Base-by-base conservation (phyloP, 2,329 filamentous ascomycete species). In the Hypoxylon sp. region DNA sequence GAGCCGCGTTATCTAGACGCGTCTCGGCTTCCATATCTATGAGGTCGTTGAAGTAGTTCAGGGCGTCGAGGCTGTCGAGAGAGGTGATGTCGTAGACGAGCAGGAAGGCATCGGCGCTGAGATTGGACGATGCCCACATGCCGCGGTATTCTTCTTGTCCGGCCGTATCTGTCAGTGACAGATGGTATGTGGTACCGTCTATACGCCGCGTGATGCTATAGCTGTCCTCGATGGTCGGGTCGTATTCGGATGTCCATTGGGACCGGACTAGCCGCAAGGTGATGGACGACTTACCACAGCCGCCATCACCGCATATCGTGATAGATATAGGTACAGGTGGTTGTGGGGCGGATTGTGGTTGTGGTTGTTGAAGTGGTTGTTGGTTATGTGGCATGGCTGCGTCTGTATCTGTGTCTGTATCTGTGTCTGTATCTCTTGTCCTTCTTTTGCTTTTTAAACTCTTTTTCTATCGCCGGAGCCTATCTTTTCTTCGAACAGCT, bases 81-180 rank as follows among this genome's bases (percentile, higher is more conserved):
- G 87, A 88, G 1, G 93, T 96, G 81, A 96, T 95, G 82, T 96
- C 93, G 86, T 96, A 96, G 74, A 96, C 93, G 74, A 96, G 87
- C 22, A 96, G 85, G 82, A 95, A 96, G 70, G 92, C 93, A 78
- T 96, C 93, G 69, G 91, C 91, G 77, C 88, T 87, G 14, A 95
- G 87, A 79, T 94, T 95, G 24, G 90, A 90, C 35, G 89, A 86
- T 1, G 92, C 92, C 93, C 93, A 96, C 84, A 96, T 92, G 74
- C 92, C 91, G 73, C 93, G 91, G 83, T 96, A 96, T 82, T 96
- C 93, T 81, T 96, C 93, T 80, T 96, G 93, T n/a, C 93, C 93
- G 26, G 93, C 93, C 0, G 93, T 95, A 83, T 96, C 93, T 66
- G 92, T 95, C 54, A 96, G 86, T 53, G 87, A 86, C 37, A 96